Evolutionary conservation across 208 protist species (phyloP).

Genomic region (Strigomonas oncopelti): DNA sequence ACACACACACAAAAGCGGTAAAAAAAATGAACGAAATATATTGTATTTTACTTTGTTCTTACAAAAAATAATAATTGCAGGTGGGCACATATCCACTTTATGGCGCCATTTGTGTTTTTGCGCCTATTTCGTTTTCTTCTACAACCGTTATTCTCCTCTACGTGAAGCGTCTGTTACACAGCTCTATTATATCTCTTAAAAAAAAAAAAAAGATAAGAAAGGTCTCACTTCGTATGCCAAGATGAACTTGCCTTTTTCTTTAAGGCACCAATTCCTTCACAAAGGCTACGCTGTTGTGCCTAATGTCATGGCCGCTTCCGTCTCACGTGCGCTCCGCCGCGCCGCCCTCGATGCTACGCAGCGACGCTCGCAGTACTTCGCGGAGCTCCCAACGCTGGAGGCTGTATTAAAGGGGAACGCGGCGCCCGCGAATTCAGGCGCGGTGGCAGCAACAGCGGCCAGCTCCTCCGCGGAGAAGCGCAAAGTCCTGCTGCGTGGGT

Average conservation of each 20-base stretch:
- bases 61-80: not conserved
- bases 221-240: conserved; percentile 6
- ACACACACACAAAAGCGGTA: not conserved
- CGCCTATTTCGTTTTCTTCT: not conserved
- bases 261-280: conserved; percentile 51
- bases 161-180: no score
- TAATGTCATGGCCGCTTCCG: conserved; percentile 22
- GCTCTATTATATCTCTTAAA: conserved; percentile 13
- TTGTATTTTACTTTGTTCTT: not conserved
- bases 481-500: conserved; percentile 51
- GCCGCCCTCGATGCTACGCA: conserved; percentile 41
- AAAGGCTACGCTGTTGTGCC: conserved; percentile 78
- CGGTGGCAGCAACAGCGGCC: conserved; percentile 36
- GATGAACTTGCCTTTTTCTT: conserved; percentile 48
- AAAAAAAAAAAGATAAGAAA: conserved; percentile 10
- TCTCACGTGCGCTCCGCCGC: conserved; percentile 37
- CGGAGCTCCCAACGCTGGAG: conserved; percentile 67
- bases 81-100: not conserved
- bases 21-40: not conserved
- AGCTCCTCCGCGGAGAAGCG: conserved; percentile 56
- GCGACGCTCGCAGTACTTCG: conserved; percentile 49
- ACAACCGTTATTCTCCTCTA: no score
- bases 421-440: conserved; percentile 30
- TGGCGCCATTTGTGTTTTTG: not conserved
- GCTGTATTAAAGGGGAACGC: conserved; percentile 43